These are phyloP conservation scores for Pichia sp. DNA, from an alignment of 1,139 yeast genomes.

Conservation along the genomic window DNA sequence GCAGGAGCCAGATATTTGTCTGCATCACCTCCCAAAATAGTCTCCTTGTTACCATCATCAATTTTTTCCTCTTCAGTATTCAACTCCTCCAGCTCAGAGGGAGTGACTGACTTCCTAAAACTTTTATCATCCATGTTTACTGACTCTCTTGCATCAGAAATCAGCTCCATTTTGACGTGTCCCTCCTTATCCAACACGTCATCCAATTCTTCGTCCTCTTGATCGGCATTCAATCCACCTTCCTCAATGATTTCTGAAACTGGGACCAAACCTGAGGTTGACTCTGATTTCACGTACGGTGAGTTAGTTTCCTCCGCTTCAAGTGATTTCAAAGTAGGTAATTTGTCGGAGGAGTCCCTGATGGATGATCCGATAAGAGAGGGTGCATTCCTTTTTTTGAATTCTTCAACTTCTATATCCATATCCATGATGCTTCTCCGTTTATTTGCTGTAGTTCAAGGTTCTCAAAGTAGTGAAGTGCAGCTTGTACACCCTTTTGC, in stretches of 20 bases:
- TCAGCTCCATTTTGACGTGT: slow-evolving; percentile 45
- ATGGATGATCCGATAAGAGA: slow-evolving; percentile 54
- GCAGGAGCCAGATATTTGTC: slow-evolving; percentile 34
- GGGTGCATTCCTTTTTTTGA: slow-evolving; percentile 48
- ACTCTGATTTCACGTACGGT: slow-evolving; percentile 20
- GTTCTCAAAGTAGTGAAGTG: not conserved
- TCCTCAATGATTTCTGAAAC: slow-evolving; percentile 56
- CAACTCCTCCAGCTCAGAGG: slow-evolving; percentile 6
- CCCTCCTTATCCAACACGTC: slow-evolving; percentile 51
- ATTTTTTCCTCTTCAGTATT: slow-evolving; percentile 10
- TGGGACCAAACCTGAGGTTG: slow-evolving; percentile 37
- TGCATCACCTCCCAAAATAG: slow-evolving; percentile 30
- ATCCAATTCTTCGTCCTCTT: slow-evolving; percentile 52
- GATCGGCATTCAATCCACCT: slow-evolving; percentile 59
- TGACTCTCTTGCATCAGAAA: slow-evolving; percentile 23
- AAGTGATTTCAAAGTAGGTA: slow-evolving; percentile 11
- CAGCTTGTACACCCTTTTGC: no score
- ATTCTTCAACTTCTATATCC: slow-evolving; percentile 52
- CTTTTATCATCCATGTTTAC: not conserved
- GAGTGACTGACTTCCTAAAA: not conserved
- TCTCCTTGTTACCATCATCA: slow-evolving; percentile 10
- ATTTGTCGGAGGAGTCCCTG: slow-evolving; percentile 35
- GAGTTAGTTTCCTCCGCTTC: slow-evolving; percentile 22
- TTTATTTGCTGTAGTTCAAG: not conserved
- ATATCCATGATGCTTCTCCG: slow-evolving; percentile 42